Base-by-base conservation (phyloP, 176 grass and related monocot genomes). In the Pontederia crassipes region DNA sequence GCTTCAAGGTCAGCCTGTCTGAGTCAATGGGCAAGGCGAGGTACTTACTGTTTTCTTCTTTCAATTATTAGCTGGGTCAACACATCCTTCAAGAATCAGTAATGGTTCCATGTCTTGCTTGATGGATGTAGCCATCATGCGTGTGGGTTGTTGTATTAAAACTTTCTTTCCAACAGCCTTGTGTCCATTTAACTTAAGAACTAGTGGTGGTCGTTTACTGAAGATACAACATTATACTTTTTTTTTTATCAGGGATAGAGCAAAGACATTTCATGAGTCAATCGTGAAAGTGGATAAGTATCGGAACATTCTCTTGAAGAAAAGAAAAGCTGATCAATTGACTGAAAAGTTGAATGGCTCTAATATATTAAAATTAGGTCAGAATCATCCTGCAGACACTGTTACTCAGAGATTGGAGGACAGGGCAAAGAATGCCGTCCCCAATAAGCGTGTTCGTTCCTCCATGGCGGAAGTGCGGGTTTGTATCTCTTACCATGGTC, bases 401-500 rank as follows among this genome's bases (percentile, higher is more conserved):
- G 47, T 71, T 26, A 79, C 54, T 26, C 88, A 79, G 40, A 80
- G 88, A 49, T 66, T 70, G 55, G 87, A 86, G 11, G 79, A 90
- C 67, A 74, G 80, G 77, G 79, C 81, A 70, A 95, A 65, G 74
- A 83, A 79, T 57, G 51, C 71, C 6, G 68, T 75, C 61, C 29
- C 75, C 1, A 95, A 77, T 76, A 95, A 89, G 71, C 85, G 85
- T 0, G 77, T 78, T 62, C 85, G 90, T 35, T 86, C 90, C 11
- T 95, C 85, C 13, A 62, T 89, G 47, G 50, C 59, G 0, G 90
- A 95, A 56, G 80, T 79, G 57, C 79, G 88, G 88, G 88, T 91
- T 73, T 69, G 77, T 77, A 77, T 78, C 51, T 81, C 54, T 15
- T 76, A 52, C 49, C 54, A 26, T 52, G 28, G 35, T 72, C 45